Conservation (phyloP, 768 basidiomycete species). For the Tulasnella sp. region DNA sequence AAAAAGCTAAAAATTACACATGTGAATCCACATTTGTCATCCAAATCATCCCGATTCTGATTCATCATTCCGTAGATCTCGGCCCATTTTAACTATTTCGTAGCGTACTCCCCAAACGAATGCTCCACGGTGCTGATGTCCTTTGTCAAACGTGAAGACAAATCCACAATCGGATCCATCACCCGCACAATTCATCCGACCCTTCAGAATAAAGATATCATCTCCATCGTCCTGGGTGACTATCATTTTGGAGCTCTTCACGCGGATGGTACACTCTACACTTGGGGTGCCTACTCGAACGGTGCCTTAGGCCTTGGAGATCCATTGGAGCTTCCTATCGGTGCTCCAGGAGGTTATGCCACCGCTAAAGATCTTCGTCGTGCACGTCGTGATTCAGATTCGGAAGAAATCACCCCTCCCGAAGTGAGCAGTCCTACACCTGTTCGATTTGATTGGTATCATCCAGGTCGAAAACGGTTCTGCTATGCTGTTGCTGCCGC, state of each 20-base stretch:
- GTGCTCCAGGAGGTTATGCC: conserved; percentile 47
- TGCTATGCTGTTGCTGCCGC: conserved; percentile 70
- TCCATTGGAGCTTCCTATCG: conserved; percentile 39
- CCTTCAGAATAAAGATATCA: conserved; percentile 64
- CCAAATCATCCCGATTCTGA: no score
- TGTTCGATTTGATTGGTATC: conserved; percentile 59
- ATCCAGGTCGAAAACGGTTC: conserved; percentile 44
- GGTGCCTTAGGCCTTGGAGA: conserved; percentile 84
- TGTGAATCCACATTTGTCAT: conserved; percentile 36
- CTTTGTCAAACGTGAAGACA: no score
- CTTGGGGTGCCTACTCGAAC: conserved; percentile 64
- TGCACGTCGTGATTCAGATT: conserved; percentile 20
- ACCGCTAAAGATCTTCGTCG: conserved; percentile 27
- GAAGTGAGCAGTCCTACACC: conserved; percentile 47
- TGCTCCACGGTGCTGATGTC: conserved; percentile 62
- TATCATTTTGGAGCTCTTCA: conserved; percentile 87
- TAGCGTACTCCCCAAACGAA: conserved; percentile 57
- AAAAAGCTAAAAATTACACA: conserved; percentile 73
- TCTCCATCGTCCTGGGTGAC: conserved; percentile 83
- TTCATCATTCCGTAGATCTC: conserved; percentile 38
- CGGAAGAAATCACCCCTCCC: conserved; percentile 30
- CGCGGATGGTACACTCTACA: conserved; percentile 54
- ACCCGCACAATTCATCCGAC: conserved; percentile 42
- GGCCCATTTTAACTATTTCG: conserved; percentile 70
- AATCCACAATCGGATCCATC: no score